phyloP scores from a whole-genome alignment of 2,329 filamentous ascomycete species.

The Coccinonectria pachysandricola region DNA sequence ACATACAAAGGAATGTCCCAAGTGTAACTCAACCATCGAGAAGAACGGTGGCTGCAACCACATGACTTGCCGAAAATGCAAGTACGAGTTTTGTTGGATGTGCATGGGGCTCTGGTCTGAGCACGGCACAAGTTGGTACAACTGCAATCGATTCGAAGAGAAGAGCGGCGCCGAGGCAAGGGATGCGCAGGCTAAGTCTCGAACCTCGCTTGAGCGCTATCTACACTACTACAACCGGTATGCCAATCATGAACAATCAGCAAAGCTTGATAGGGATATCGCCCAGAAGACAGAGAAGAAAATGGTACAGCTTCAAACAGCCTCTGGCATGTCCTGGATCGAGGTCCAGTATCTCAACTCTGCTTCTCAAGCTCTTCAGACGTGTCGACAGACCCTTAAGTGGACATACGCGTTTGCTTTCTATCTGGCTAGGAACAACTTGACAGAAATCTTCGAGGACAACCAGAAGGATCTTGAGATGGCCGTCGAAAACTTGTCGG shows the following conservation, averaged over 20 bases:
- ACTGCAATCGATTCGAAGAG: constrained; percentile 95
- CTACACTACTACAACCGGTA: constrained; percentile 99
- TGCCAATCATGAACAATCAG: constrained; percentile 96
- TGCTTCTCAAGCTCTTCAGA: constrained; percentile 86
- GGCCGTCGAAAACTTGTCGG: constrained; percentile 92
- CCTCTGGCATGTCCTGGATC: constrained; percentile 97
- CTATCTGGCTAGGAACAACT: constrained; percentile 90
- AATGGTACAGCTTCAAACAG: constrained; percentile 91
- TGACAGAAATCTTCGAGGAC: constrained; percentile 95
- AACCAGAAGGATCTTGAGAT: constrained; percentile 98
- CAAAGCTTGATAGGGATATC: constrained; percentile 91
- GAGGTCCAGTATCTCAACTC: constrained; percentile 95
- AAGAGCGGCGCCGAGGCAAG: constrained; percentile 86
- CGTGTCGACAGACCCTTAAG: constrained; percentile 95
- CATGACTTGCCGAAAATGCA: constrained; percentile 95
- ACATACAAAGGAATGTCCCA: constrained; percentile 96
- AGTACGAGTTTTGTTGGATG: constrained; percentile 99
- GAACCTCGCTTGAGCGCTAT: constrained; percentile 89
- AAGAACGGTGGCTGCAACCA: constrained; percentile 98
- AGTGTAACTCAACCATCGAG: constrained; percentile 93
- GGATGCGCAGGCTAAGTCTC: constrained; percentile 82
- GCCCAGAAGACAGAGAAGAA: constrained; percentile 97
- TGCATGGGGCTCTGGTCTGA: constrained; percentile 99
- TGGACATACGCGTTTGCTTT: constrained; percentile 99
- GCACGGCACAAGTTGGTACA: constrained; percentile 98